Evolutionary conservation across 306 rosid genomes (phyloP).

Genomic region (Alnus rubra): DNA sequence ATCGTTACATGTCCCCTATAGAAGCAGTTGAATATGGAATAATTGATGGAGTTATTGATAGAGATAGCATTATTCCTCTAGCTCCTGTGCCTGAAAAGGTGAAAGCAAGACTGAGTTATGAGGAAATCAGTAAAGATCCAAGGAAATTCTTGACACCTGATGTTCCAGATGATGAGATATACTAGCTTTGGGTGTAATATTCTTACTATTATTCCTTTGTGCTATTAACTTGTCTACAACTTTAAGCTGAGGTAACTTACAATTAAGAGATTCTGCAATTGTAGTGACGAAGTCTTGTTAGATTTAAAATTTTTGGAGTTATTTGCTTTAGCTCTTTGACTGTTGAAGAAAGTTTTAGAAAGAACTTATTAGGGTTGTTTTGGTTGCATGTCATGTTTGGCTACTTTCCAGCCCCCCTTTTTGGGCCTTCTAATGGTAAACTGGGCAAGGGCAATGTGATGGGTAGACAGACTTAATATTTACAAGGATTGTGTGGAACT

Average conservation of each 20-base stretch:
- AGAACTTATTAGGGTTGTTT: background rate
- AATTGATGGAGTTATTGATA: slow-evolving; percentile 80
- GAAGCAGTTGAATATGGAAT: slow-evolving; percentile 97
- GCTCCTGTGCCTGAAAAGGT: slow-evolving; percentile 79
- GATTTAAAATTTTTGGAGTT: slow-evolving; percentile 5
- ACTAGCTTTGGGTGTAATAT: slow-evolving; percentile 36
- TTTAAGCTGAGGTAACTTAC: slow-evolving; percentile 12
- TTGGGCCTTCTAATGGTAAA: background rate
- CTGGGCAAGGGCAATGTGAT: background rate
- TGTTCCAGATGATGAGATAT: slow-evolving; percentile 88
- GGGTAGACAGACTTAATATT: too few species aligned
- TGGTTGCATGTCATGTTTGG: background rate
- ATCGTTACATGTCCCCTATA: slow-evolving; percentile 88
- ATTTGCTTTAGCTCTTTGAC: slow-evolving; percentile 1
- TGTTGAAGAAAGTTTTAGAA: background rate
- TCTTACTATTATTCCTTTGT: slow-evolving; percentile 24
- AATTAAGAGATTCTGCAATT: slow-evolving; percentile 14
- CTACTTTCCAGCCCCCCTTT: background rate
- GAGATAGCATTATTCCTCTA: slow-evolving; percentile 76
- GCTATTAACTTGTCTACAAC: slow-evolving; percentile 7
- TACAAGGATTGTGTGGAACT: too few species aligned
- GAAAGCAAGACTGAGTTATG: slow-evolving; percentile 44
- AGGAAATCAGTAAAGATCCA: slow-evolving; percentile 65
- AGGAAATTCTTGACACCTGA: slow-evolving; percentile 67
- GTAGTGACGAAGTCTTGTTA: slow-evolving; percentile 10